A percentile compares a stretch with the other conserved stretches of the same genome.
These are phyloP conservation scores for Hyaloscypha bicolor DNA, from an alignment of 495 filamentous ascomycete genomes.

Conservation along the genomic window DNA sequence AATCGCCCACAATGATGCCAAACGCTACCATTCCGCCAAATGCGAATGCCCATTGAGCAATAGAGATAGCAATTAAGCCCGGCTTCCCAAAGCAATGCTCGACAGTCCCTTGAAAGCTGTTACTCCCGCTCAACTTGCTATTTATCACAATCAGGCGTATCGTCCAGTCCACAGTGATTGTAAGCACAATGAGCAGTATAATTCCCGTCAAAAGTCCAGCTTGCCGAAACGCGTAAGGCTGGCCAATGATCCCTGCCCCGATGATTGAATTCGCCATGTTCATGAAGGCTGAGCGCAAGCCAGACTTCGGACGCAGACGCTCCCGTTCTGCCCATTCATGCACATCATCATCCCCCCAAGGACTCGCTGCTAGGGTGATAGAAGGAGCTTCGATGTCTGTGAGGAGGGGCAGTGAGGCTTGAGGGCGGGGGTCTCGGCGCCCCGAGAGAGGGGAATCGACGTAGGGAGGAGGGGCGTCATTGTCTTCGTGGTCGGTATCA, in stretches of 20 bases:
- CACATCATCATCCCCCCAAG: conserved; percentile 42
- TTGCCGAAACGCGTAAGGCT: conserved; percentile 92
- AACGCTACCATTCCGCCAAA: conserved; percentile 99
- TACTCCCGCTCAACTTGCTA: conserved; percentile 87
- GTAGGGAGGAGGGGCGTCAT: conserved; percentile 28
- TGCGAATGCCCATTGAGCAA: conserved; percentile 97
- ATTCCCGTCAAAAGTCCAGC: conserved; percentile 83
- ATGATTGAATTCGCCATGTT: conserved; percentile 99
- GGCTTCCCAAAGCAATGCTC: conserved; percentile 88
- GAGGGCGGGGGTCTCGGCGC: conserved; percentile 43
- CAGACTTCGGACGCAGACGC: conserved; percentile 49
- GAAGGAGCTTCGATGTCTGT: conserved; percentile 87
- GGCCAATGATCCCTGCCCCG: conserved; percentile 95
- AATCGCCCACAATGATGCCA: conserved; percentile 94
- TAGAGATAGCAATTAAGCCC: conserved; percentile 84
- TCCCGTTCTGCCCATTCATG: conserved; percentile 46
- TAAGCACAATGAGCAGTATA: conserved; percentile 75
- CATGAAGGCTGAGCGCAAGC: conserved; percentile 70
- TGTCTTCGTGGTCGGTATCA: conserved; percentile 40
- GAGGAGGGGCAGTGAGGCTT: conserved; percentile 68
- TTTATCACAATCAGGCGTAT: conserved; percentile 96
- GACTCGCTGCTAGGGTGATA: conserved; percentile 69
- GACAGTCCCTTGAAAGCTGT: conserved; percentile 93
- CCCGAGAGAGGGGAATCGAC: conserved; percentile 28
- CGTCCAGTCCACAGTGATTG: conserved; percentile 91